Evolutionary conservation across 225 moss, liverwort and hornwort genomes (phyloP), one percentile per base, ranked within the genome.

Genomic region (Bryoerythrophyllum caledonicum): DNA sequence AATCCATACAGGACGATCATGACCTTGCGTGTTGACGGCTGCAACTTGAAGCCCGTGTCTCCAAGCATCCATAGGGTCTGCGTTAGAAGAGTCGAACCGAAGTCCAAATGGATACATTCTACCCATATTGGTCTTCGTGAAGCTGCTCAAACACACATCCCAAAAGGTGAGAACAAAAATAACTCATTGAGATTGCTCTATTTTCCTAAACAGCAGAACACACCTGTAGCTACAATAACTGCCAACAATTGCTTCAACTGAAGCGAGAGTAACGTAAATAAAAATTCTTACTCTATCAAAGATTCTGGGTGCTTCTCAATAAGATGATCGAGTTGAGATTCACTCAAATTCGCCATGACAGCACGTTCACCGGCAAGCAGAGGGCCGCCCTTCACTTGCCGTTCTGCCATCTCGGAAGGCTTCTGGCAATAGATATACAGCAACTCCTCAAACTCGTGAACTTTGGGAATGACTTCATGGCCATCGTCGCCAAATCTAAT

Each of bases 341-440:
- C 97, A 80, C 97, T 93, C 73, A 97, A 75, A 75, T 97, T 97
- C 19, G 94, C 97, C 97, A 97, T 97, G 35, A 90, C 86, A 7
- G 91, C 89, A 66, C 77, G 86, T 34, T 87, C 83, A 54, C 94
- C 97, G 57, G 74, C 46, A 40, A 81, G 48, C 76, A 97, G 86
- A 8, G 96, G 96, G 5, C 89, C 92, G 34, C 86, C 91, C 85
- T 88, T 90, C 65, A 76, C 88, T 37, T 94, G 89, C 25, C 83
- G 88, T 10, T 89, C 86, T 66, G 82, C 72, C 97, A 97, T 97
- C 63, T 97, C 94, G 10, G 90, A 83, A 62, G 97, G 91, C 74
- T 97, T 97, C 64, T 93, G 91, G 83, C 97, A 97, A 54, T 81
- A 86, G 24, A 97, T 93, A 76, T 97, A 97, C 14, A 97, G 70